Percentiles rank a stretch among this genome's conserved stretches.
Conservation (phyloP, 148 eudicot genomes). For the Vaccinium myrtillus region DNA sequence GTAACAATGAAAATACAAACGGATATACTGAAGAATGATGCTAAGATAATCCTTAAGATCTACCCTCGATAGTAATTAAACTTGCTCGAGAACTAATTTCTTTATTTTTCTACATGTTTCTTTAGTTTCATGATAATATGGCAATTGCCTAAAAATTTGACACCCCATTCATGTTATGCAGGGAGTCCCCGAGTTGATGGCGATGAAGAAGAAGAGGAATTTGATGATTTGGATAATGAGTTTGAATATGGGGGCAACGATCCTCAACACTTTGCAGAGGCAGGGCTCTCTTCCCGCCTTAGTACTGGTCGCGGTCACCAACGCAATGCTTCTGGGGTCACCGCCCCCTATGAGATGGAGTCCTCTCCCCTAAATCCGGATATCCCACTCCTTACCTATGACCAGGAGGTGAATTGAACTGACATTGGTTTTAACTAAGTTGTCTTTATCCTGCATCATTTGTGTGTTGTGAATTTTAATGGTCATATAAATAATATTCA, state of each 20-base stretch:
- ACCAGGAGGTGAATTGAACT: constrained; percentile 48
- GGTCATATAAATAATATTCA: neutral
- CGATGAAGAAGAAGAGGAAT: constrained; percentile 70
- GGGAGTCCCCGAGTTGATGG: constrained; percentile 75
- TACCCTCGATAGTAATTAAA: neutral
- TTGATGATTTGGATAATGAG: constrained; percentile 65
- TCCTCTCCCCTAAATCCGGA: constrained; percentile 41
- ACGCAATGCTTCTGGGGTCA: constrained; percentile 44
- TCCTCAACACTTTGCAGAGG: constrained; percentile 34
- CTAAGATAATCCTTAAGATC: neutral
- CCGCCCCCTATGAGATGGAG: constrained; percentile 52
- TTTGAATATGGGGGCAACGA: constrained; percentile 33
- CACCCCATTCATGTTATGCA: constrained; percentile 9
- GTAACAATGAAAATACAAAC: neutral
- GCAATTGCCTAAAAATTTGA: neutral
- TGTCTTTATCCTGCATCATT: neutral
- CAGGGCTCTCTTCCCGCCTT: constrained; percentile 28
- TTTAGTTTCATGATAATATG: neutral
- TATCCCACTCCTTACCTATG: constrained; percentile 67
- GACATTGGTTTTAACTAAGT: neutral
- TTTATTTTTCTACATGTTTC: neutral
- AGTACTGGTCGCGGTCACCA: constrained; percentile 35
- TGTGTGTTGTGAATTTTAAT: neutral
- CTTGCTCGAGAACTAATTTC: neutral
- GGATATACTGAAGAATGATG: neutral